A percentile compares a stretch with the other conserved stretches of the same genome.
Evolutionary conservation across 2,329 filamentous ascomycete species (phyloP).

Genomic region (Dactylellina drechsleri): DNA sequence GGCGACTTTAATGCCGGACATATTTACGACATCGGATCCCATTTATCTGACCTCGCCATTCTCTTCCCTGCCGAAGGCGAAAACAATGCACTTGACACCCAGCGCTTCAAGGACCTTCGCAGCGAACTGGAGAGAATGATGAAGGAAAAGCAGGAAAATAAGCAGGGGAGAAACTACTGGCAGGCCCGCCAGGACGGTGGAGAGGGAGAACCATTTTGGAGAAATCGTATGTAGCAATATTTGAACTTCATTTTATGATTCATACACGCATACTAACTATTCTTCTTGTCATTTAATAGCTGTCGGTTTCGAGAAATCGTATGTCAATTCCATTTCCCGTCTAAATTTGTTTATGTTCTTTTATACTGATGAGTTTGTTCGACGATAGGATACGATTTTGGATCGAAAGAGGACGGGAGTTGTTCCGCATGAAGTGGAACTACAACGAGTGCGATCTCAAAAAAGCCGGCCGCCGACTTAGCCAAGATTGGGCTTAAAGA

Average conservation of each 20-base stretch:
- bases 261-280: neutral
- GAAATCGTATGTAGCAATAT: slow-evolving; percentile 60
- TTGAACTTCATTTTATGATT: neutral
- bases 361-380: neutral
- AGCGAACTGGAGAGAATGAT: slow-evolving; percentile 60
- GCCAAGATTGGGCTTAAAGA: slow-evolving; percentile 21
- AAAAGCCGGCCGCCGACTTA: slow-evolving; percentile 8
- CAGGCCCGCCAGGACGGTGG: slow-evolving; percentile 67
- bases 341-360: too few relatives aligned
- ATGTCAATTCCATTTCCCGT: neutral
- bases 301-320: slow-evolving; percentile 58
- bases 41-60: slow-evolving; percentile 52
- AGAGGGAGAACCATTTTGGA: slow-evolving; percentile 67
- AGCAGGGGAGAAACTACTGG: slow-evolving; percentile 66
- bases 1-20: slow-evolving; percentile 62
- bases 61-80: slow-evolving; percentile 56
- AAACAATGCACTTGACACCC: slow-evolving; percentile 56
- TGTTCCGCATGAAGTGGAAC: slow-evolving; percentile 59
- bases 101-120: slow-evolving; percentile 50
- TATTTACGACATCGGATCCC: slow-evolving; percentile 60
- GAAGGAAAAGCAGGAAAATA: slow-evolving; percentile 55
- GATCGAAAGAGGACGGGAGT: slow-evolving; percentile 56
- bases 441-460: slow-evolving; percentile 55
- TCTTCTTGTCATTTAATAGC: neutral
- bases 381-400: slow-evolving; percentile 56